Evolutionary conservation across 2,329 filamentous ascomycete genomes (phyloP).

Genomic region (Fonsecaea erecta): DNA sequence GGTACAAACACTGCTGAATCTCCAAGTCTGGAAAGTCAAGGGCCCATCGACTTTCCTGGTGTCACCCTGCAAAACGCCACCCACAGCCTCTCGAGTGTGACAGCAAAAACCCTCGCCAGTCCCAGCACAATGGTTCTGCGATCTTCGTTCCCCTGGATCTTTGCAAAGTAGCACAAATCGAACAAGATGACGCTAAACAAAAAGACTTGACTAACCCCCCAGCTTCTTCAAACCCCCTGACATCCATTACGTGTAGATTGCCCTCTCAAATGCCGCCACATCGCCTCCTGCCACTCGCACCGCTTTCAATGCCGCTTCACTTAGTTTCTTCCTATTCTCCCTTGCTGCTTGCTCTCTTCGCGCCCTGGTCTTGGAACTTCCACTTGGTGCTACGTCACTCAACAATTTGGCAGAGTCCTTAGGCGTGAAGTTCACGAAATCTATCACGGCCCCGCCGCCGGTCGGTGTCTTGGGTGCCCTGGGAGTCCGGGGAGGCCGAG

Average conservation of each 20-base stretch:
- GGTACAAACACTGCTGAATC: background rate
- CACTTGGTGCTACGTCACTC: slow-evolving; percentile 87
- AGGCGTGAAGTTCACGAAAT: slow-evolving; percentile 89
- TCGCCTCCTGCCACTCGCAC: slow-evolving; percentile 53
- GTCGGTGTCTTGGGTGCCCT: slow-evolving; percentile 42
- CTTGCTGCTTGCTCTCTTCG: slow-evolving; percentile 83
- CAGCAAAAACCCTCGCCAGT: background rate
- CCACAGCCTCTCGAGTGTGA: background rate
- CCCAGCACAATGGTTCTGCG: background rate
- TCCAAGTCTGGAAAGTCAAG: background rate
- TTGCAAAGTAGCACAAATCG: background rate
- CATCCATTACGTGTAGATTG: slow-evolving; percentile 29
- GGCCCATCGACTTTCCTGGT: background rate
- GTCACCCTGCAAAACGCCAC: background rate
- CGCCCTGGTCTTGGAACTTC: slow-evolving; percentile 93
- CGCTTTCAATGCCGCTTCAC: slow-evolving; percentile 42
- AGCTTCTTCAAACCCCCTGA: background rate
- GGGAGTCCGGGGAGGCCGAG: slow-evolving; percentile 32
- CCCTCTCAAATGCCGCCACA: slow-evolving; percentile 45
- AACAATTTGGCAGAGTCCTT: slow-evolving; percentile 78
- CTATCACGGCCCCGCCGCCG: slow-evolving; percentile 33
- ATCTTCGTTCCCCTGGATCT: background rate
- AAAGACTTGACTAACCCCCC: no score
- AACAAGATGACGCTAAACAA: background rate
- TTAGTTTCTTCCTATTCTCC: slow-evolving; percentile 66